A percentile compares a stretch with the other conserved stretches of the same genome.
These are phyloP conservation scores for Monosporozyma aerobia DNA, from an alignment of 805 yeast species.

Conservation along the genomic window DNA sequence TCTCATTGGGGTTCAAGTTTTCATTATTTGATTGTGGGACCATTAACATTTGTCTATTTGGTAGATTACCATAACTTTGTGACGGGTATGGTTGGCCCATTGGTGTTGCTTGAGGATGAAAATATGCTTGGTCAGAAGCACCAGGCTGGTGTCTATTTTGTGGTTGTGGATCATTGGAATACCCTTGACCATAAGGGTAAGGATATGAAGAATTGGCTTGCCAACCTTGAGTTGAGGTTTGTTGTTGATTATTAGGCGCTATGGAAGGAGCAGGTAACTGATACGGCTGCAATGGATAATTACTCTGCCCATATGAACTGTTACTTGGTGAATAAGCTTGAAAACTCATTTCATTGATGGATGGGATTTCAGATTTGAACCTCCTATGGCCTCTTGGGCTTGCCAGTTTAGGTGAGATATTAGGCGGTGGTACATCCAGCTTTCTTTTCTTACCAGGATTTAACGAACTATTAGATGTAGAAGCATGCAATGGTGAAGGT, in stretches of 20 bases:
- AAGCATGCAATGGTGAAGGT: conserved; percentile 6
- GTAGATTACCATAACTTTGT: neutral
- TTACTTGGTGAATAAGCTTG: conserved; percentile 1
- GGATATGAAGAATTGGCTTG: neutral
- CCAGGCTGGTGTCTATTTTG: neutral
- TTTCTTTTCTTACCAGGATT: conserved; percentile 5
- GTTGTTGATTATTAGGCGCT: neutral
- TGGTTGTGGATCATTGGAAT: neutral
- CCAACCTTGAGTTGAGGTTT: neutral
- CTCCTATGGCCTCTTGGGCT: conserved; percentile 13
- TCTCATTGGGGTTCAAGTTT: neutral
- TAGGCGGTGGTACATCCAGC: neutral
- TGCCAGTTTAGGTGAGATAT: conserved; percentile 2
- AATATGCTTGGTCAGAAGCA: neutral
- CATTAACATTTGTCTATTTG: neutral
- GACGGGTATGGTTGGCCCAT: neutral
- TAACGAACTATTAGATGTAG: neutral
- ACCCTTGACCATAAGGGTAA: neutral
- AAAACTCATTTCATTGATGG: conserved; percentile 5
- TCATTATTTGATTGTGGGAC: neutral
- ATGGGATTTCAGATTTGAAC: conserved; percentile 11
- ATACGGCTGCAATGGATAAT: conserved; percentile 1
- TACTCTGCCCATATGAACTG: neutral
- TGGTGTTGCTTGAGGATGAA: neutral
- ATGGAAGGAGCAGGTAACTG: conserved; percentile 1